Evolutionary conservation across 805 yeast species (phyloP).

Genomic region (Ogataea zsoltii): DNA sequence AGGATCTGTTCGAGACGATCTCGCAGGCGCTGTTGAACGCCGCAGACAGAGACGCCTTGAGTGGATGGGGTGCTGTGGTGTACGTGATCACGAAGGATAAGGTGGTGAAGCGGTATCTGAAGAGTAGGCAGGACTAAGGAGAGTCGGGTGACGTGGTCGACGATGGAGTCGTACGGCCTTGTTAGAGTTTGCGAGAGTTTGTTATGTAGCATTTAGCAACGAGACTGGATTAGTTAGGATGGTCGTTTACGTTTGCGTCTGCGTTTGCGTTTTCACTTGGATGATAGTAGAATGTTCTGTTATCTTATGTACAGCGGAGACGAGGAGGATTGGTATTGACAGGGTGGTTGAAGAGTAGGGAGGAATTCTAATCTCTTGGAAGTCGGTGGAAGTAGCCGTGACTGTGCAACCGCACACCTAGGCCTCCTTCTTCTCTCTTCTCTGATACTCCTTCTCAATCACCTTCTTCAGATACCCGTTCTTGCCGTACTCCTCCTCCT

Average conservation of each 20-base stretch:
- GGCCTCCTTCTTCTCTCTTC: constrained; percentile 3
- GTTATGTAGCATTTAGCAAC: neutral
- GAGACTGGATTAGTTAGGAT: neutral
- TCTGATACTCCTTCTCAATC: constrained; percentile 49
- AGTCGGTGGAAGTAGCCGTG: too few relatives aligned
- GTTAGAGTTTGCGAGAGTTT: constrained; percentile 11
- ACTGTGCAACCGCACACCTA: too few relatives aligned
- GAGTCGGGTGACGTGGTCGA: too few relatives aligned
- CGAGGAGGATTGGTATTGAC: too few relatives aligned
- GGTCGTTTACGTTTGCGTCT: too few relatives aligned
- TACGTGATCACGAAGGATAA: constrained; percentile 90
- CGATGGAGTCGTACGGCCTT: too few relatives aligned
- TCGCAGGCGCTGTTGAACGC: constrained; percentile 93
- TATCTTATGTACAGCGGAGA: too few relatives aligned
- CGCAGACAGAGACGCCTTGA: constrained; percentile 93
- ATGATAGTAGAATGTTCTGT: too few relatives aligned
- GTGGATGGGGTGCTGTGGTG: constrained; percentile 98
- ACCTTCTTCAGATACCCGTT: constrained; percentile 67
- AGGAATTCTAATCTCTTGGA: too few relatives aligned
- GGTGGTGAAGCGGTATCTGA: constrained; percentile 82
- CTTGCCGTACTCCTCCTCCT: constrained; percentile 82
- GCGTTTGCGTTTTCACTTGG: too few relatives aligned
- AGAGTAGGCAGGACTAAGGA: constrained; percentile 88
- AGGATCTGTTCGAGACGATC: constrained; percentile 92
- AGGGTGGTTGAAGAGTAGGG: too few relatives aligned